Percentiles rank a stretch among this genome's conserved stretches.
These are phyloP conservation scores for Boletus pseudo-olivaceus DNA, from an alignment of 768 basidiomycete species.

Conservation along the genomic window DNA sequence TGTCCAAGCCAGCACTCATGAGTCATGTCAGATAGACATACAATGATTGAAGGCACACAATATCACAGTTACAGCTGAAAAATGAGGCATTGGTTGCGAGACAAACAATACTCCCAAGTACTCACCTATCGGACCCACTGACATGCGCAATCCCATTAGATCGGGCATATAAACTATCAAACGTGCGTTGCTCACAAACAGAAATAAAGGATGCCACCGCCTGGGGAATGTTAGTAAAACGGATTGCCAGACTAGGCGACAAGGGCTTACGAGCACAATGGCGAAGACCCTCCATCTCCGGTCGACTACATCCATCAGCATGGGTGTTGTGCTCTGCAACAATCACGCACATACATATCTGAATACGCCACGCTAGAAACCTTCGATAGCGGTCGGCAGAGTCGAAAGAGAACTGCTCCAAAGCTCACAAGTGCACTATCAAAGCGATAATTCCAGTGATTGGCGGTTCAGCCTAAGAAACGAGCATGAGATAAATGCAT, in stretches of 20 bases:
- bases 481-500: neutral
- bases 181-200: neutral
- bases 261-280: neutral
- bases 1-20: neutral
- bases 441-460: neutral
- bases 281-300: neutral
- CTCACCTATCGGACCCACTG: neutral
- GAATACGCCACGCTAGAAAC: constrained; percentile 2
- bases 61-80: neutral
- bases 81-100: neutral
- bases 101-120: neutral
- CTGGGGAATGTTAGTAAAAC: neutral
- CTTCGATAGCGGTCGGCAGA: neutral
- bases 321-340: neutral
- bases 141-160: neutral
- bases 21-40: neutral
- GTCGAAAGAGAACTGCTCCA: neutral
- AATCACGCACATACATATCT: neutral
- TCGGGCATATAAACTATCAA: neutral
- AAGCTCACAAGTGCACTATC: constrained; percentile 1
- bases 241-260: neutral
- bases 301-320: neutral
- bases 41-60: neutral
- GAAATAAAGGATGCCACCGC: neutral
- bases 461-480: neutral